A percentile compares a stretch with the other conserved stretches of the same genome.
These are phyloP conservation scores for Hordeum marinum DNA, from an alignment of 176 grass and related monocot genomes.

Conservation along the genomic window DNA sequence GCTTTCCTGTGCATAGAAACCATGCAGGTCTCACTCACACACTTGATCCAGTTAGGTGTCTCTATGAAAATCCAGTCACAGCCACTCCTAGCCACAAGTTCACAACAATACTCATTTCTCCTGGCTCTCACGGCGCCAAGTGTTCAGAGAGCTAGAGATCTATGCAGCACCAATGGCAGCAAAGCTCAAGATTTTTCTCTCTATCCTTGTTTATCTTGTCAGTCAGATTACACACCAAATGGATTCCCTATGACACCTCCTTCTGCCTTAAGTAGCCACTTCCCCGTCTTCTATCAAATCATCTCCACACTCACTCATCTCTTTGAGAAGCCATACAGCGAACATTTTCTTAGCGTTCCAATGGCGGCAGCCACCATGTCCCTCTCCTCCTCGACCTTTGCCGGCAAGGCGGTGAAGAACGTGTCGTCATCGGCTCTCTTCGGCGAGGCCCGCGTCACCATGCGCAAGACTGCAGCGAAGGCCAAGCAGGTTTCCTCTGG, in stretches of 20 bases:
- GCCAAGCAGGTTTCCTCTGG: not conserved
- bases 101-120: not conserved
- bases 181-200: not conserved
- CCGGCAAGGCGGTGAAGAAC: not conserved
- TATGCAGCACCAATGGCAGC: not conserved
- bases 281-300: not conserved
- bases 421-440: not conserved
- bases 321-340: not conserved
- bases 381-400: not conserved
- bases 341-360: not conserved
- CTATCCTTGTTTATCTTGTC: not conserved
- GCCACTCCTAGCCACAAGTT: not conserved
- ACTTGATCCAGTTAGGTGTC: not conserved
- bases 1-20: not conserved
- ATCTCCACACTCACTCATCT: not conserved
- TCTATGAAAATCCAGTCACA: not conserved
- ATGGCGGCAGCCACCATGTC: not conserved
- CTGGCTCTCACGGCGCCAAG: not conserved
- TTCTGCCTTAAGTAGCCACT: not conserved
- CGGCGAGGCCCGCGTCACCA: not conserved
- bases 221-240: not conserved
- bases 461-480: not conserved
- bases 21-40: not conserved
- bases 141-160: not conserved
- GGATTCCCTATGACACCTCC: not conserved